Evolutionary conservation across 371 early-diverging fungal species (phyloP).

Genomic region (Funneliformis caledonium): DNA sequence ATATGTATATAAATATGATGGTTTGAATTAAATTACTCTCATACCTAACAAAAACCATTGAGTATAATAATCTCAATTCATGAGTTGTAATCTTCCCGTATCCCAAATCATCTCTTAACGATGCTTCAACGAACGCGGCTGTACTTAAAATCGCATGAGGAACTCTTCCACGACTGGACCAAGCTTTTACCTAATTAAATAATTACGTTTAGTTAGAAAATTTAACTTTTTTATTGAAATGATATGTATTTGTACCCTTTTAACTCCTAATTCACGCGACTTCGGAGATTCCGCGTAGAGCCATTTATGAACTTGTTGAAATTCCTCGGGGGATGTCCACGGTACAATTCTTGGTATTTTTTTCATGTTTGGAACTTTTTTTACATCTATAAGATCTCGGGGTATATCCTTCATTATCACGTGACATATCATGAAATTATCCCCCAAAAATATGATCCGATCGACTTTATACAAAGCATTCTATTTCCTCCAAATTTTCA

Average conservation of each 20-base stretch:
- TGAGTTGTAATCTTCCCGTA: constrained; percentile 50
- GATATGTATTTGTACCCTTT: constrained; percentile 20
- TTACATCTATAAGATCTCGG: background rate
- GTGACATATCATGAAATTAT: background rate
- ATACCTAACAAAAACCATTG: constrained; percentile 60
- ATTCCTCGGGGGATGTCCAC: constrained; percentile 55
- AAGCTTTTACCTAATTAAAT: constrained; percentile 62
- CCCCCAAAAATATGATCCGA: no score
- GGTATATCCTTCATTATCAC: background rate
- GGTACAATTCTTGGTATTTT: constrained; percentile 52
- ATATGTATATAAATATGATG: background rate
- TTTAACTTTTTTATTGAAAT: background rate
- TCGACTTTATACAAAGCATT: no score
- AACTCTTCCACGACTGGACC: constrained; percentile 62
- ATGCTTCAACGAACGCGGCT: constrained; percentile 58
- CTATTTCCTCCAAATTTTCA: no score
- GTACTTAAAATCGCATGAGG: constrained; percentile 67
- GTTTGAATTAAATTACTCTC: background rate
- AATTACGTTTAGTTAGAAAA: background rate
- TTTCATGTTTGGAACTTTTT: background rate
- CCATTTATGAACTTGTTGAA: constrained; percentile 53
- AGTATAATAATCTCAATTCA: constrained; percentile 63
- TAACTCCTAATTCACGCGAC: constrained; percentile 28
- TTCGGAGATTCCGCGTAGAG: constrained; percentile 48
- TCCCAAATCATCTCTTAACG: constrained; percentile 52